Evolutionary conservation across 805 yeast genomes (phyloP).

Genomic region (Kodamaea nitidulidarum): DNA sequence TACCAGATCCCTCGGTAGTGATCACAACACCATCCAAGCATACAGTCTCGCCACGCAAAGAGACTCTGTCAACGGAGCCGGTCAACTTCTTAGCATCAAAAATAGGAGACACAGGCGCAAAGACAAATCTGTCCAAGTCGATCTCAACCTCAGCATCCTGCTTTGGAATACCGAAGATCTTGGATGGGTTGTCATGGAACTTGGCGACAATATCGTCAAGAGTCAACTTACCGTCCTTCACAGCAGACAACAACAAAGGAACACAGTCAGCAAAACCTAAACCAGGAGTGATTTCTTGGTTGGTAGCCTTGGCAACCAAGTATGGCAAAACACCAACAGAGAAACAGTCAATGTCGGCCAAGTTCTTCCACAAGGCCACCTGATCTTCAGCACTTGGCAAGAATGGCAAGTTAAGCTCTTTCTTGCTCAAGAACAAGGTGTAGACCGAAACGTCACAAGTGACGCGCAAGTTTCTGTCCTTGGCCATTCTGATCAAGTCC

Average conservation of each 20-base stretch:
- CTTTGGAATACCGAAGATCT: conserved; percentile 77
- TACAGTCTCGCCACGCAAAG: conserved; percentile 70
- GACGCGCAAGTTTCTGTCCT: conserved; percentile 73
- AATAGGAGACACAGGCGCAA: conserved; percentile 26
- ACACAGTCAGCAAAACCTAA: conserved; percentile 75
- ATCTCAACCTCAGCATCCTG: conserved; percentile 78
- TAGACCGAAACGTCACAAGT: conserved; percentile 87
- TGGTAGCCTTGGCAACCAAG: conserved; percentile 61
- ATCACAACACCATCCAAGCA: conserved; percentile 79
- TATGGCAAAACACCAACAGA: conserved; percentile 80
- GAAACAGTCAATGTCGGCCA: conserved; percentile 76
- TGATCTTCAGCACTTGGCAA: conserved; percentile 82
- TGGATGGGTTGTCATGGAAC: conserved; percentile 77
- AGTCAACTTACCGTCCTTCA: conserved; percentile 66
- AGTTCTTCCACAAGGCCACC: conserved; percentile 72
- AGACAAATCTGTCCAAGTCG: conserved; percentile 67
- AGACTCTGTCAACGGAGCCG: conserved; percentile 89
- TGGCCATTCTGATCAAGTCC: conserved; percentile 78
- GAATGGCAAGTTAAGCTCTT: conserved; percentile 64
- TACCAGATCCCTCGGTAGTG: conserved; percentile 58
- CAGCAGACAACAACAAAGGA: conserved; percentile 79
- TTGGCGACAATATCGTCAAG: conserved; percentile 66
- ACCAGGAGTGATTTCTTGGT: conserved; percentile 61
- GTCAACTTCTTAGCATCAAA: conserved; percentile 50
- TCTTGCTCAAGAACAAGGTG: conserved; percentile 70